A percentile compares a stretch with the other conserved stretches of the same genome.
Conservation (phyloP, 345 rosid genomes). For the Dimocarpus longan region DNA sequence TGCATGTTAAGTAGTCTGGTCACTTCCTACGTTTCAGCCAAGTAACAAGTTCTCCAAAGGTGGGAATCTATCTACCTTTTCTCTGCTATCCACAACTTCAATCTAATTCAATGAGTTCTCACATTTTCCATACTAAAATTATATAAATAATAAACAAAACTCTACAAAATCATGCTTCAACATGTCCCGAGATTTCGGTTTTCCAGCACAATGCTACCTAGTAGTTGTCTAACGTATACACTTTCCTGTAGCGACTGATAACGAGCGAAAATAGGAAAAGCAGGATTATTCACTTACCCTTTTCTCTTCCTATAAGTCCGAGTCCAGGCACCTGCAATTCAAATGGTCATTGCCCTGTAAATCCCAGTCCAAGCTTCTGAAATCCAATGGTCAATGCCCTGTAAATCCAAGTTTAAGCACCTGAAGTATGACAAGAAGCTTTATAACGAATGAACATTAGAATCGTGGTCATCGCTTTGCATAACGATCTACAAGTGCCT, state of each 20-base stretch:
- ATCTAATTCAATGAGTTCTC: too few species aligned
- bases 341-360: background rate
- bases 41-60: too few species aligned
- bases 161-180: background rate
- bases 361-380: background rate
- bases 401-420: background rate
- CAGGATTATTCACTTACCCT: background rate
- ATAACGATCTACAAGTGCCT: slow-evolving; percentile 83
- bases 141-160: background rate
- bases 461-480: slow-evolving; percentile 48
- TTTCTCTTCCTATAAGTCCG: background rate
- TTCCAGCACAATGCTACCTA: background rate
- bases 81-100: too few species aligned
- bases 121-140: background rate
- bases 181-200: background rate
- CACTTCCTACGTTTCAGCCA: too few species aligned
- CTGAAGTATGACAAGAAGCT: slow-evolving; percentile 1
- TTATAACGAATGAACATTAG: background rate
- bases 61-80: too few species aligned
- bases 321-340: background rate
- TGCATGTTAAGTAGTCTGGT: too few species aligned
- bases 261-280: background rate
- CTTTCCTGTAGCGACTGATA: background rate
- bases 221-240: background rate
- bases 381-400: background rate